Evolutionary conservation across 306 rosid species (phyloP), one percentile per base, ranked within the genome.

Genomic region (Fagus crenata): DNA sequence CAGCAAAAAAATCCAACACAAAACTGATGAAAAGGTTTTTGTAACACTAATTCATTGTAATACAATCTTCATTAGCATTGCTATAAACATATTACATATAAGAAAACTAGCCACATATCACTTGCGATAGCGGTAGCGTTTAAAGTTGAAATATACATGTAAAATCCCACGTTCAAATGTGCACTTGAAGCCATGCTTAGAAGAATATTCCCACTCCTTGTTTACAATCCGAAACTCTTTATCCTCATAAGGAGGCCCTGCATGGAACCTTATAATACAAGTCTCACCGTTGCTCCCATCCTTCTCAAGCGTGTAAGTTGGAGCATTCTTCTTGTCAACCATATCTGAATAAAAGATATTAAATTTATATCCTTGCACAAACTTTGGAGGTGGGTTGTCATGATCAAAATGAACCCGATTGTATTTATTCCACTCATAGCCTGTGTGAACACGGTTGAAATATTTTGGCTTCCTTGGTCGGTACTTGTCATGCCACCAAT

Each of bases 401-500:
- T 95, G 99, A 83, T 95, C 97, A 55, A 90, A 95, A 84, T 92
- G 99, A 81, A 97, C 92, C 84, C 90, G 97, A 61, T 92, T 95
- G 83, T 95, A 95, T 71, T 95, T 95, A 85, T 92, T 95, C 97
- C 99, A 95, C 81, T 92, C 99, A 4, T 92, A 95, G 67, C 97
- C 99, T 0, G 97, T 95, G 82, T 95, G 97, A 83, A 95, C 97
- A 3, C 99, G 93, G 78, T 95, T 95, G 87, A 92, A 92, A 79
- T 95, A 95, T 83, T 92, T 95, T 0, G 97, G 99, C 84, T 95
- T 95, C 85, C 97, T 90, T 15, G 99, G 97, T 54, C 97, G 86
- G 76, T 95, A 90, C 78, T 92, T 92, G 83, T 95, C 97, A 75
- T 92, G 97, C 97, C 97, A 92, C 96, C 98, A 95, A 80, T 90